phyloP scores from a whole-genome alignment of 768 basidiomycete genomes.

The Cantharellus anzutake region DNA sequence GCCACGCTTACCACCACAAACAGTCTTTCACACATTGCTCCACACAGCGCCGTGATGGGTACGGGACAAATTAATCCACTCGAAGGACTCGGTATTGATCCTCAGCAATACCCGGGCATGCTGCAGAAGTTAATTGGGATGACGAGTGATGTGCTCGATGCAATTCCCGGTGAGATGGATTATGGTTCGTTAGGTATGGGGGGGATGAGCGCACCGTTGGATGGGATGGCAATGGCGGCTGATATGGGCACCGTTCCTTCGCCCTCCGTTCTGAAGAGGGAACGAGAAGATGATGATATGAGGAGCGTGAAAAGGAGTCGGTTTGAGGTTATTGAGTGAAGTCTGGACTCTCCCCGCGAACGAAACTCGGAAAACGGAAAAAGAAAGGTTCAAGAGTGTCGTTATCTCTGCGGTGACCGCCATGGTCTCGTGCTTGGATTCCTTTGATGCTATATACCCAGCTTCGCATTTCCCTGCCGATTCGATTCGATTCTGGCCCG shows the following conservation, averaged over 20 bases:
- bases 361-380: no score
- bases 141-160: slow-evolving; percentile 38
- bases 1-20: not conserved
- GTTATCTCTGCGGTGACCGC: no score
- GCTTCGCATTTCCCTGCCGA: no score
- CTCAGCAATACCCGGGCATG: slow-evolving; percentile 72
- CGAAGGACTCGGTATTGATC: slow-evolving; percentile 70
- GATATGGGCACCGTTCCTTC: slow-evolving; percentile 11
- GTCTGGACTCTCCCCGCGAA: no score
- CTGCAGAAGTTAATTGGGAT: slow-evolving; percentile 44
- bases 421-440: no score
- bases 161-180: no score
- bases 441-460: no score
- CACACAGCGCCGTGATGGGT: not conserved
- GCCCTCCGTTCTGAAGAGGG: slow-evolving; percentile 19
- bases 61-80: slow-evolving; percentile 42
- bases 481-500: no score
- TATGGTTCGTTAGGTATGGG: not conserved
- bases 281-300: slow-evolving; percentile 23
- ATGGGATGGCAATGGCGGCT: slow-evolving; percentile 10
- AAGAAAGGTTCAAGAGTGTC: no score
- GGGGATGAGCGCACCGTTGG: slow-evolving; percentile 3
- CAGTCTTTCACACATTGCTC: not conserved
- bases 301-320: slow-evolving; percentile 37
- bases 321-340: slow-evolving; percentile 40